phyloP scores from a whole-genome alignment of 108 stramenopile genomes.

The Nannochloropsis salina region DNA sequence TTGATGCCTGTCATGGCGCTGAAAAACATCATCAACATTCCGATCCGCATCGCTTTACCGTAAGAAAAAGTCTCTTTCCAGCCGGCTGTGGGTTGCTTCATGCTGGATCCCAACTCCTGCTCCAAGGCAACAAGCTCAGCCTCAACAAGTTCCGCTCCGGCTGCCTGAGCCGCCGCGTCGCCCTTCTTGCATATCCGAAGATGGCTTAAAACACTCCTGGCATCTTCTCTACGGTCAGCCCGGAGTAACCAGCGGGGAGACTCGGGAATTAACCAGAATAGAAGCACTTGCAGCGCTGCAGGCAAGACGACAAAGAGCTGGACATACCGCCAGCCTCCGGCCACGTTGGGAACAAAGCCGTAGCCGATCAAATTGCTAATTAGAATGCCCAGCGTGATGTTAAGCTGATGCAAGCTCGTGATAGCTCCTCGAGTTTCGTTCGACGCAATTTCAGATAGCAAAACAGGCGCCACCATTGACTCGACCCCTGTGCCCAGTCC shows the following conservation, averaged over 20 bases:
- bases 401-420: slow-evolving; percentile 48
- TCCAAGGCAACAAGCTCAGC: slow-evolving; percentile 27
- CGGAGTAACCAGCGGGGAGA: slow-evolving; percentile 53
- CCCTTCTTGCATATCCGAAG: slow-evolving; percentile 21
- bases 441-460: slow-evolving; percentile 37
- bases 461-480: slow-evolving; percentile 37
- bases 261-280: slow-evolving; percentile 44
- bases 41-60: slow-evolving; percentile 59
- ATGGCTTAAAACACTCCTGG: slow-evolving; percentile 24
- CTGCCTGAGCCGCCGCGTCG: slow-evolving; percentile 23
- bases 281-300: slow-evolving; percentile 31
- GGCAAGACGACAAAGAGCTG: slow-evolving; percentile 42
- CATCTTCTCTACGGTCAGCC: slow-evolving; percentile 29
- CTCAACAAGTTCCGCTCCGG: slow-evolving; percentile 30
- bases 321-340: slow-evolving; percentile 50
- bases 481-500: slow-evolving; percentile 33
- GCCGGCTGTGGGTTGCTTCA: slow-evolving; percentile 11
- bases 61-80: slow-evolving; percentile 7
- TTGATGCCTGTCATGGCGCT: slow-evolving; percentile 80
- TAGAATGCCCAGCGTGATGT: slow-evolving; percentile 55
- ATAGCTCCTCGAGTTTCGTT: slow-evolving; percentile 36
- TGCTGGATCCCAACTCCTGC: neutral
- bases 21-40: slow-evolving; percentile 68
- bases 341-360: slow-evolving; percentile 48
- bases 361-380: slow-evolving; percentile 42